phyloP scores from a whole-genome alignment of 352 stramenopile species.

The Globisporangium iwayamae region DNA sequence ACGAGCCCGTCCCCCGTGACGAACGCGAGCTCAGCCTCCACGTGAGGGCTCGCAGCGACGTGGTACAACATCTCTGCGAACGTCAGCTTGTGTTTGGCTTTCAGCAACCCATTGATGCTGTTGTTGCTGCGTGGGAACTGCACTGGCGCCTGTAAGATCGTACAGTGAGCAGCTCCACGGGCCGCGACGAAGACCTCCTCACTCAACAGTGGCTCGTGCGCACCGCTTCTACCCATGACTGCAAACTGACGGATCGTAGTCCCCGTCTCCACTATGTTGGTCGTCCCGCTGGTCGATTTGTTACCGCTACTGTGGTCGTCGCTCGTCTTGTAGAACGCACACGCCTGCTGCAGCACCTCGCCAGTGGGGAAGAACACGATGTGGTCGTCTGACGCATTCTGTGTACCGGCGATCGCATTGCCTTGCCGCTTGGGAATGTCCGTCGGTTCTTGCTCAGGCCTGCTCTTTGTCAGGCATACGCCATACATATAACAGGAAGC shows the following conservation, averaged over 20 bases:
- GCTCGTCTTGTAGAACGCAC: conserved; percentile 35
- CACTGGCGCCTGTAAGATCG: conserved; percentile 25
- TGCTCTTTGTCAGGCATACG: conserved; percentile 8
- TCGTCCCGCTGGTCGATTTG: conserved; percentile 17
- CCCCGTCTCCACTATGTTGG: conserved; percentile 52
- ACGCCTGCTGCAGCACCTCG: conserved; percentile 61
- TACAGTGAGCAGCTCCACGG: conserved; percentile 41
- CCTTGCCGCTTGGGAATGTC: conserved; percentile 54
- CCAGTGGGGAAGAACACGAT: conserved; percentile 68
- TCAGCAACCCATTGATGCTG: conserved; percentile 10
- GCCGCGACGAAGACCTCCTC: conserved; percentile 34
- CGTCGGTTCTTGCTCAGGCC: conserved; percentile 19
- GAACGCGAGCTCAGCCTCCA: conserved; percentile 52
- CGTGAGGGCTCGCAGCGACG: conserved; percentile 59
- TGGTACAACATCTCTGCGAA: conserved; percentile 61
- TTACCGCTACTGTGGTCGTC: neutral
- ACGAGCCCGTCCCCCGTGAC: conserved; percentile 44
- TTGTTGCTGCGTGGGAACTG: neutral
- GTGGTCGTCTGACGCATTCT: conserved; percentile 29
- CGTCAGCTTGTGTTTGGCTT: conserved; percentile 39
- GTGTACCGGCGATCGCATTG: conserved; percentile 52
- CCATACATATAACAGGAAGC: neutral
- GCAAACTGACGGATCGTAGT: conserved; percentile 55
- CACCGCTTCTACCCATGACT: conserved; percentile 42
- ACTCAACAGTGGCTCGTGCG: conserved; percentile 31